Base-by-base conservation (phyloP, 2,329 filamentous ascomycete genomes). In the Neospermospora avenae region DNA sequence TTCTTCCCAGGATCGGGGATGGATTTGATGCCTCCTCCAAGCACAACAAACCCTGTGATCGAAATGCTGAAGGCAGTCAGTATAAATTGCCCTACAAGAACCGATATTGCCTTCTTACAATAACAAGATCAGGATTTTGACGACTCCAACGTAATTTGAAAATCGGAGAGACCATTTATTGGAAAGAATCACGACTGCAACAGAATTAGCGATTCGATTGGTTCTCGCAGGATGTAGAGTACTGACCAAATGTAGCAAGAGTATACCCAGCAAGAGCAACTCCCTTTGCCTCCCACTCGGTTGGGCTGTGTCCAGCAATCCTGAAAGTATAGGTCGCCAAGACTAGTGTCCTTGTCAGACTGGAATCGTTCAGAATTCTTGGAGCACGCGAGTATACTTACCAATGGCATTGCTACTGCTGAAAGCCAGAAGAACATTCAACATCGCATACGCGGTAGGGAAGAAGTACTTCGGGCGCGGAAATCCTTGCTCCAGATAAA, bases 401-500 rank as follows among this genome's bases (percentile, higher is more conserved):
- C 67, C 68, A 79, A 89, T 81, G 0, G 84, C 79, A 69, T 89
- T 89, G 44, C 84, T 83, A 64, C 83, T 86, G 63, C 81, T 84
- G 65, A 89, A 89, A 0, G 85, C 87, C 4, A 89, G 73, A 1
- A 86, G 71, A 1, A 88, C 83, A 0, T 80, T 80, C 68, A 86
- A 84, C 4, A 87, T 80, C 0, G 86, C 86, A 68, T 86, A 89
- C 0, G 83, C 77, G 0, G 83, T 83, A 0, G 86, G 84, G 49
- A 89, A 84, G 63, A 89, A 79, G 68, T 83, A 86, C 55, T 78
- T 80, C 0, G 86, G 86, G 0, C 84, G 77, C 0, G 85, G 85
- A 62, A 81, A 89, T 0, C 84, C 82, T 67, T 89, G 86, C 65
- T 89, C 86, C 0, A 89, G 77, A 63, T 87, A 89, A 0, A 87